phyloP scores from a whole-genome alignment of 148 eudicot species.

The Linanthus parryae region DNA sequence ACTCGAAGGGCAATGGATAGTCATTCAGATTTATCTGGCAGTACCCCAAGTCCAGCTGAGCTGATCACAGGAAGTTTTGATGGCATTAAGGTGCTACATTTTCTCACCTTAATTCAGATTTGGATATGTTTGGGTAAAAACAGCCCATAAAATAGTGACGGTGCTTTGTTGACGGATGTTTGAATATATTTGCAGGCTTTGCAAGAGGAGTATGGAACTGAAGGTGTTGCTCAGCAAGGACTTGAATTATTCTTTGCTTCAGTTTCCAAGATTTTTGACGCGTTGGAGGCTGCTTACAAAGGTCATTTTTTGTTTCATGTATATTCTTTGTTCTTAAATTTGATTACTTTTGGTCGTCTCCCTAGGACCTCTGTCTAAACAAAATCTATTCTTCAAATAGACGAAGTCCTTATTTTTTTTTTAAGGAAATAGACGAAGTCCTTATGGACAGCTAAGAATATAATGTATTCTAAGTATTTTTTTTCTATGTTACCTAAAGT shows the following conservation, averaged over 20 bases:
- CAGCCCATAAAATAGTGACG: slow-evolving; percentile 6
- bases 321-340: slow-evolving; percentile 9
- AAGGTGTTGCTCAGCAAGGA: slow-evolving; percentile 53
- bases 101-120: background rate
- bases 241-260: slow-evolving; percentile 48
- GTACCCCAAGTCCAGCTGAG: slow-evolving; percentile 40
- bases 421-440: background rate
- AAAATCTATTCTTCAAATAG: background rate
- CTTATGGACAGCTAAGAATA: background rate
- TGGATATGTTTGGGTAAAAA: too few relatives aligned
- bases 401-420: too few relatives aligned
- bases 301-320: slow-evolving; percentile 39
- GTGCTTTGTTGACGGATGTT: slow-evolving; percentile 2
- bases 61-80: slow-evolving; percentile 69
- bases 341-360: slow-evolving; percentile 1
- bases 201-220: slow-evolving; percentile 58
- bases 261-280: slow-evolving; percentile 48
- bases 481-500: too few relatives aligned
- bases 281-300: slow-evolving; percentile 41
- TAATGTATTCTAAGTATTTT: background rate
- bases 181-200: slow-evolving; percentile 42
- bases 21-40: slow-evolving; percentile 34
- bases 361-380: slow-evolving; percentile 4
- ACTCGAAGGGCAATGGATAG: slow-evolving; percentile 33
- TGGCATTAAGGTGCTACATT: slow-evolving; percentile 76